Percentiles rank a stretch among this genome's conserved stretches.
These are phyloP conservation scores for Moniliophthora roreri DNA, from an alignment of 1,284 basidiomycete species.

Conservation along the genomic window DNA sequence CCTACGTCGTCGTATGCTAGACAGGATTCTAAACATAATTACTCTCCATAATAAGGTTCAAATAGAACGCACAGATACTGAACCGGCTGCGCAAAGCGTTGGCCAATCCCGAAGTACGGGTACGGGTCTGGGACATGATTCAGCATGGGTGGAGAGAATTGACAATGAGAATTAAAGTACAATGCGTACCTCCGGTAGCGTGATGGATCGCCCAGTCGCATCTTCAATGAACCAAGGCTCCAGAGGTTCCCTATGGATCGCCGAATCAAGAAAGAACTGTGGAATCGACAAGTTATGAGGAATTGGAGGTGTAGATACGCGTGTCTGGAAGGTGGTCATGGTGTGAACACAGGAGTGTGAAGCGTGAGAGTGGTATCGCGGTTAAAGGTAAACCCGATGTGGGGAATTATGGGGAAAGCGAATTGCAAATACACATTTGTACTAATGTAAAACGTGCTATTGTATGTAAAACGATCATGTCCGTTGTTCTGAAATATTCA, in stretches of 20 bases:
- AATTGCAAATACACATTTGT: no score
- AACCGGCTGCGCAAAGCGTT: conserved; percentile 46
- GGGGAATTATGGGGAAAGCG: no score
- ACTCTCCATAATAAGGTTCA: neutral
- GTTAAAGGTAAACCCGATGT: neutral
- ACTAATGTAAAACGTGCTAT: no score
- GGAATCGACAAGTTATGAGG: conserved; percentile 65
- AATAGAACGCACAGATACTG: conserved; percentile 34
- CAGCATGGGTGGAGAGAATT: no score
- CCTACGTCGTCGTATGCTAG: conserved; percentile 49
- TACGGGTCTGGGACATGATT: conserved; percentile 35
- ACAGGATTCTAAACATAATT: neutral
- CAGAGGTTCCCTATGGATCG: conserved; percentile 30
- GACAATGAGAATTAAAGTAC: no score
- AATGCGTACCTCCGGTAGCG: conserved; percentile 46
- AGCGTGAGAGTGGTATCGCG: neutral
- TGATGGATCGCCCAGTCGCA: conserved; percentile 40
- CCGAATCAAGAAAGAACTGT: conserved; percentile 68
- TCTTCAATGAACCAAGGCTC: conserved; percentile 63
- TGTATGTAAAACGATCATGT: no score
- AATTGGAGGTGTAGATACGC: conserved; percentile 41
- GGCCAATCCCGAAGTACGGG: conserved; percentile 53
- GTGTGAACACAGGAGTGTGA: neutral
- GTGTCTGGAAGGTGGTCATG: conserved; percentile 11
- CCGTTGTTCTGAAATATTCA: no score